These are phyloP conservation scores for Alternaria infectoria DNA, from an alignment of 2,329 filamentous ascomycete species.

Conservation along the genomic window DNA sequence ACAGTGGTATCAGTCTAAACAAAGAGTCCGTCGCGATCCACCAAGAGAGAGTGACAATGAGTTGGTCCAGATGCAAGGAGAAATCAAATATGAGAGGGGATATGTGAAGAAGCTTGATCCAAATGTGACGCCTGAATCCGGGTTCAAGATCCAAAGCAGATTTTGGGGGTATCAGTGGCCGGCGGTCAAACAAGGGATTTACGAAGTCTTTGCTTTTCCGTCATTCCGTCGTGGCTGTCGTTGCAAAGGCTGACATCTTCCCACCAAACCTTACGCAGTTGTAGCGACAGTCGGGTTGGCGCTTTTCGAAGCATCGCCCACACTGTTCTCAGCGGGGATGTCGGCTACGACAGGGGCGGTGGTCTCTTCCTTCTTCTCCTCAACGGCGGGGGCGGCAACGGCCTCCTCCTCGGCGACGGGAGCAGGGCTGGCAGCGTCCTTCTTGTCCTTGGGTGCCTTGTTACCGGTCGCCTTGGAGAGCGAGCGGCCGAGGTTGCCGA, in stretches of 20 bases:
- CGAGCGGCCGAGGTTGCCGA: constrained; percentile 68
- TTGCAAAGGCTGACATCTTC: constrained; percentile 46
- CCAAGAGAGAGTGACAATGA: constrained; percentile 33
- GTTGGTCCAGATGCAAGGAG: constrained; percentile 36
- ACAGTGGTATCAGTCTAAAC: constrained; percentile 54
- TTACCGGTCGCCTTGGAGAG: constrained; percentile 49
- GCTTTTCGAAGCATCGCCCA: constrained; percentile 50
- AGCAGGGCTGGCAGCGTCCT: constrained; percentile 35
- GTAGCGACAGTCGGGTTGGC: constrained; percentile 47
- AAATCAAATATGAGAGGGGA: constrained; percentile 39
- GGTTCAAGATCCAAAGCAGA: constrained; percentile 29
- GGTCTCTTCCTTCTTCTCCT: constrained; percentile 37
- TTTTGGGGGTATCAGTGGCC: constrained; percentile 44
- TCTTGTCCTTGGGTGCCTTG: constrained; percentile 48
- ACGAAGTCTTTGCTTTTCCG: constrained; percentile 51
- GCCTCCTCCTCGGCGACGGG: constrained; percentile 42
- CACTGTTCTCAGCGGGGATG: constrained; percentile 46
- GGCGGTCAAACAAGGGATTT: constrained; percentile 49
- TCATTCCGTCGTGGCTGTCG: constrained; percentile 52
- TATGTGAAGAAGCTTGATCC: constrained; percentile 40
- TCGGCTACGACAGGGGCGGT: constrained; percentile 33
- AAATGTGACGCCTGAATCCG: constrained; percentile 35
- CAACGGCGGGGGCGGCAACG: constrained; percentile 31
- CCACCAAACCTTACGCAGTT: constrained; percentile 53
- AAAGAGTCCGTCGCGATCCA: constrained; percentile 43